These are phyloP conservation scores for Eragrostis curvula DNA, from an alignment of 176 grass and related monocot genomes.

Conservation along the genomic window DNA sequence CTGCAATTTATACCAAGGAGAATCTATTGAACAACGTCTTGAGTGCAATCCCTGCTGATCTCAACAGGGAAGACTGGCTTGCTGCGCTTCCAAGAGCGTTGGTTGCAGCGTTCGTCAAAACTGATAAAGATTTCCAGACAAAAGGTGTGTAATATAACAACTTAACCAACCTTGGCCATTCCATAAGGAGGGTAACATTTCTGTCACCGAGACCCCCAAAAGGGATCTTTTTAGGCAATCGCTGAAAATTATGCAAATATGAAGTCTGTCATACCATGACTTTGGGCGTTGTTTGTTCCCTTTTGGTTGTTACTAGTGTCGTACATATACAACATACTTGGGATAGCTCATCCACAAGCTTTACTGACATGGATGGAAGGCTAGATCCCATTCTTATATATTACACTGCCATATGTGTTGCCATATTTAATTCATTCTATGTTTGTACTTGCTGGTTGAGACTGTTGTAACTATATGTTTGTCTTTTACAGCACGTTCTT, in stretches of 20 bases:
- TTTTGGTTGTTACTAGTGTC: background rate
- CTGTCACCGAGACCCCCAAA: conserved; percentile 8
- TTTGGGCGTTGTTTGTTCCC: conserved; percentile 8
- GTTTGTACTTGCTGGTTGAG: background rate
- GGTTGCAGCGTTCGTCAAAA: conserved; percentile 97
- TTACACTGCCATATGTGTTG: background rate
- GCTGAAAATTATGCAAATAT: conserved; percentile 16
- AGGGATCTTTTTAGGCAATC: background rate
- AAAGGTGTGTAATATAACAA: conserved; percentile 53
- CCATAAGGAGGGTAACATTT: background rate
- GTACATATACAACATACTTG: background rate
- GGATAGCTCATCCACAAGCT: background rate
- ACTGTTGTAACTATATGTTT: conserved; percentile 17
- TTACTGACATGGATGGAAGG: background rate
- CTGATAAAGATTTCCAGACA: conserved; percentile 91
- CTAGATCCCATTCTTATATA: background rate
- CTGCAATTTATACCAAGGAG: conserved; percentile 89
- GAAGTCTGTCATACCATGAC: conserved; percentile 25
- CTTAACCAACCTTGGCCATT: conserved; percentile 2
- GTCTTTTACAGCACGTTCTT: conserved; percentile 66
- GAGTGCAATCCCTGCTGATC: conserved; percentile 76
- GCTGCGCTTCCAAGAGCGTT: conserved; percentile 81
- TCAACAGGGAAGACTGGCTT: conserved; percentile 94
- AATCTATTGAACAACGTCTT: conserved; percentile 92
- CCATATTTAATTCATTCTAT: conserved; percentile 25